Base-by-base conservation (phyloP, 805 yeast genomes). In the Ogataea nonfermentans region DNA sequence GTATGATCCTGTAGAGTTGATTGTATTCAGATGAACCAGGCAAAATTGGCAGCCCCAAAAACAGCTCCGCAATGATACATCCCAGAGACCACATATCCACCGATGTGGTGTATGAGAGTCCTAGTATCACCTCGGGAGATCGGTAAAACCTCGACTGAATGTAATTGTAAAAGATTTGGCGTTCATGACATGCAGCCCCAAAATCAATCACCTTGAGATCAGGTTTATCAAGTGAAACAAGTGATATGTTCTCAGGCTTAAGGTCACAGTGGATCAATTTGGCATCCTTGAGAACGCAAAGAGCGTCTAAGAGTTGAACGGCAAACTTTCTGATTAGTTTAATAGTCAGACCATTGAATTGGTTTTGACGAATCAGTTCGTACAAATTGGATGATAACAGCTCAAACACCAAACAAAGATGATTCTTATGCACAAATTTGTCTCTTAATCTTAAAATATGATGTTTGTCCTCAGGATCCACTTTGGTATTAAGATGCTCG, bases 21-120 rank as follows among this genome's bases (percentile, higher is more conserved):
- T 91, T 89, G 62, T 81, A 93, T 62, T 93, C 99, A 0, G 96
- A 85, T 3, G 89, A 75, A 3, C 99, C 99, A 0, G 99, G 97
- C 53, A 91, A 88, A 50, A 91, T 71, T 1, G 99, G 99, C 40
- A 91, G 70, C 1, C 99, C 99, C 36, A 91, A 53, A 41, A 74
- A 76, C 29, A 76, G 55, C 47, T 76, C 81, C 1, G 79, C 80
- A 16, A 76, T 74, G 16, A 76, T 76, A 56, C 81, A 76, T 9
- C 81, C 81, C 9, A 76, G 58, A 4, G 79, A 74, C 81, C 81
- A 76, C 80, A 76, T 88, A 60, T 91, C 99, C 37, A 93, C 91
- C 6, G 95, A 79, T 8, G 95, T 78, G 1, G 96, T 84, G 57
- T 93, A 91, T 4, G 96, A 95, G 30, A 91, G 68, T 0, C 99